These are phyloP conservation scores for Monosporozyma unispora DNA, from an alignment of 805 yeast species.

Conservation along the genomic window DNA sequence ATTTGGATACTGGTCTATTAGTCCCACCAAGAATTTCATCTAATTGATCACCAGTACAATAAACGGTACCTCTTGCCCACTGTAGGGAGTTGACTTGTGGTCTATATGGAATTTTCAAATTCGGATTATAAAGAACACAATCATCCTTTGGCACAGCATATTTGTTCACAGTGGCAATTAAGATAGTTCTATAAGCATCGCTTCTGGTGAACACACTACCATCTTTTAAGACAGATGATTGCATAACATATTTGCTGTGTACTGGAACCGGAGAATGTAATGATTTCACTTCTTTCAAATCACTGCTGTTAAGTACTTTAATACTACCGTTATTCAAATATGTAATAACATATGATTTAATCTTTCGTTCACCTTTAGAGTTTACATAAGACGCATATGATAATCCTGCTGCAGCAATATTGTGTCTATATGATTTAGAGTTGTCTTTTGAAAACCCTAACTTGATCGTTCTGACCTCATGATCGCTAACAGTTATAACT, in stretches of 20 bases:
- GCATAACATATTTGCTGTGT: conserved; percentile 34
- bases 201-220: conserved; percentile 53
- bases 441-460: conserved; percentile 55
- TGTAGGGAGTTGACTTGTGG: conserved; percentile 73
- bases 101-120: conserved; percentile 60
- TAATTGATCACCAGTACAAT: conserved; percentile 53
- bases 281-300: conserved; percentile 49
- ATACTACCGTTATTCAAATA: conserved; percentile 40
- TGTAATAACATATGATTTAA: conserved; percentile 41
- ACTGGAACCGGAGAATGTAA: conserved; percentile 37
- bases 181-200: conserved; percentile 43
- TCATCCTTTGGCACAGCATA: conserved; percentile 15
- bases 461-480: conserved; percentile 55
- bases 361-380: conserved; percentile 18
- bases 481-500: conserved; percentile 43
- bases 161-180: conserved; percentile 40
- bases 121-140: conserved; percentile 63
- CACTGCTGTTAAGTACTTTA: conserved; percentile 45
- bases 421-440: conserved; percentile 49
- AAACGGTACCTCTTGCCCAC: conserved; percentile 76
- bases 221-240: conserved; percentile 40
- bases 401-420: conserved; percentile 42
- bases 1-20: conserved; percentile 51
- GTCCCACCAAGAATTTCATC: conserved; percentile 66
- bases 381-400: conserved; percentile 31